Evolutionary conservation across 2,329 filamentous ascomycete genomes (phyloP), one percentile per base, ranked within the genome.

Genomic region (Pyrenophora teres): DNA sequence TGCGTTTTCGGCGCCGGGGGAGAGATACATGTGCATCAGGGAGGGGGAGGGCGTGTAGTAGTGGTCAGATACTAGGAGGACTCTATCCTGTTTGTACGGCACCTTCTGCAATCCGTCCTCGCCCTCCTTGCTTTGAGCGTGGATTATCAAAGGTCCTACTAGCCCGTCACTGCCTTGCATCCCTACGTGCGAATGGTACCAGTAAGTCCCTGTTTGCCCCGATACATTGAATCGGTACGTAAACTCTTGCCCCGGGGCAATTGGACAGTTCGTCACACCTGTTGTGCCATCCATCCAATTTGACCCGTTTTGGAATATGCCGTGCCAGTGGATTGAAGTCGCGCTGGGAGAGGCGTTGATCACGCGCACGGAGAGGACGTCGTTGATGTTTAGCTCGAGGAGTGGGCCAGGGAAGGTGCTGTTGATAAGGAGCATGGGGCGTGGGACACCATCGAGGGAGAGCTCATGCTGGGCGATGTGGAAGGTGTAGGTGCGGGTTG

Each of bases 311-410:
- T 87, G 83, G 6, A 82, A 79, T 30, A 88, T 53, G 0, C 81
- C 86, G 60, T 88, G 85, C 73, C 79, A 87, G 63, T 88, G 85
- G 15, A 87, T 81, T 7, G 78, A 78, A 6, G 83, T 87, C 27
- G 84, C 83, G 54, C 87, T 87, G 54, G 77, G 65, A 7, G 72
- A 71, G 71, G 78, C 46, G 40, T 75, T 60, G 65, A 86, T 71
- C 23, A 91, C 78, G 16, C 87, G 81, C 10, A 92, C 82, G 0
- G 87, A 70, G 6, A 92, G 72, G 0, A 81, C 85, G 57, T 93
- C 89, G 13, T 86, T 86, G 59, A 88, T 83, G 63, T 76, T 77
- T 49, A 66, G 69, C 57, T 76, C 72, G 30, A 76, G 67, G 48
- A 75, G 33, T 1, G 74, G 74, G 0, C 73, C 74, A 0, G 75